Evolutionary conservation across 192 early-diverging fungal species (phyloP), one percentile per base, ranked within the genome.

Genomic region (Rhizophagus sp.): DNA sequence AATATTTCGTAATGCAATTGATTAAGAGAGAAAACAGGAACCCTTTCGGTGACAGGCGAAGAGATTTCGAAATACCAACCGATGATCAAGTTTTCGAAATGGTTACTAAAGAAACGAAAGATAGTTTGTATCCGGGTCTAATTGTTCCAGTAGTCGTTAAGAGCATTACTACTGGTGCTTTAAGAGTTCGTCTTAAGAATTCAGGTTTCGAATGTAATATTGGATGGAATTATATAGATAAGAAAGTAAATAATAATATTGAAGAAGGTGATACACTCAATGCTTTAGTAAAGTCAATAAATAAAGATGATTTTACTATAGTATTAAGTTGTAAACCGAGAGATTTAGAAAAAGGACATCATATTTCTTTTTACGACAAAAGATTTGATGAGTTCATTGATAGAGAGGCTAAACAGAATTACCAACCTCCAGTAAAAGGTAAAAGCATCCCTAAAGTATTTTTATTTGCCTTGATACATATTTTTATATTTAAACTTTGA

Each of bases 131-230:
- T 12, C 89, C 89, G 11, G 92, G 89, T 13, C 88, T 87, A 36
- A 86, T 96, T 73, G 90, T 95, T 12, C 90, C 93, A 8, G 71
- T 50, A 25, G n/a, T 25, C 15, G 47, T 73, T 17, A 50, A 12
- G 10, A 25, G 10, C 4, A 27, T 73, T 73, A 36, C 44, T 22
- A 39, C 33, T n/a, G 39, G 39, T 3, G 36, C 36, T 39, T n/a
- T 70, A 34, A 70, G 39, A 70, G 33, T 33, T 22, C 68, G 34
- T 12, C 68, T 70, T 27, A 66, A 12, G 10, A 39, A 70, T 10
- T 93, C 89, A 61, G 96, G 95, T 0, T 79, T 99, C 15, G 97
- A 99, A 70, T 96, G 92, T 57, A 89, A 93, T n/a, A 88, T 99
- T 33, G 89, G 89, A 44, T 84, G 91, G 24, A 39, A 22, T 44